These are phyloP conservation scores for Fonsecaea multimorphosa DNA, from an alignment of 2,329 filamentous ascomycete species.

Conservation along the genomic window DNA sequence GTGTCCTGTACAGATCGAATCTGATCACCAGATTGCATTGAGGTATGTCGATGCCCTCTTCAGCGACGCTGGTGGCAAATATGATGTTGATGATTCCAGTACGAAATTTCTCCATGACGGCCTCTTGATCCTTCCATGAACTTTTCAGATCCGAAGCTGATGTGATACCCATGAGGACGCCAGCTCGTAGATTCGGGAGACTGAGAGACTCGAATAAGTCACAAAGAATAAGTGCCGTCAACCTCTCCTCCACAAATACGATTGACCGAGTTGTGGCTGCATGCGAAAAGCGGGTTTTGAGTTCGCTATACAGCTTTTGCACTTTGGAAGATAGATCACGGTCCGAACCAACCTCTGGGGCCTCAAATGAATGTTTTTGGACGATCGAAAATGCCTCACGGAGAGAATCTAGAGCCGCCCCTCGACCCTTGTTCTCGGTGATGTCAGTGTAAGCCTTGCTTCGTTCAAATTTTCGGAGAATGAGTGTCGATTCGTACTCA, in stretches of 20 bases:
- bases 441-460: slow-evolving; percentile 24
- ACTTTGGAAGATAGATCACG: slow-evolving; percentile 68
- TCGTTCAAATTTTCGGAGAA: slow-evolving; percentile 32
- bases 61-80: slow-evolving; percentile 69
- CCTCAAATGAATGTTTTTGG: slow-evolving; percentile 28
- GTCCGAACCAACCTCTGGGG: slow-evolving; percentile 12
- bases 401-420: slow-evolving; percentile 23
- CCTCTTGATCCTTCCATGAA: slow-evolving; percentile 75
- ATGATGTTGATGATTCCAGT: slow-evolving; percentile 65
- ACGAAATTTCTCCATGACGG: slow-evolving; percentile 70
- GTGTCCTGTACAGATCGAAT: slow-evolving; percentile 85
- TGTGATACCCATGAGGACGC: slow-evolving; percentile 68
- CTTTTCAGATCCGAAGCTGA: slow-evolving; percentile 64
- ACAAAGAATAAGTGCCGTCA: slow-evolving; percentile 75
- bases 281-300: slow-evolving; percentile 68
- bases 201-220: slow-evolving; percentile 68
- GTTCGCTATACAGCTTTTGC: slow-evolving; percentile 63
- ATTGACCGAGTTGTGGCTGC: slow-evolving; percentile 73
- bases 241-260: slow-evolving; percentile 80
- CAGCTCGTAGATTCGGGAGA: slow-evolving; percentile 65
- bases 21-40: slow-evolving; percentile 69
- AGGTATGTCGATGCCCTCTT: slow-evolving; percentile 70
- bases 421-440: slow-evolving; percentile 21
- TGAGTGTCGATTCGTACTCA: slow-evolving; percentile 23
- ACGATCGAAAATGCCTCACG: slow-evolving; percentile 31